Evolutionary conservation across 2,329 filamentous ascomycete species (phyloP), one percentile per base, ranked within the genome.

Genomic region (Trichoderma sp.): DNA sequence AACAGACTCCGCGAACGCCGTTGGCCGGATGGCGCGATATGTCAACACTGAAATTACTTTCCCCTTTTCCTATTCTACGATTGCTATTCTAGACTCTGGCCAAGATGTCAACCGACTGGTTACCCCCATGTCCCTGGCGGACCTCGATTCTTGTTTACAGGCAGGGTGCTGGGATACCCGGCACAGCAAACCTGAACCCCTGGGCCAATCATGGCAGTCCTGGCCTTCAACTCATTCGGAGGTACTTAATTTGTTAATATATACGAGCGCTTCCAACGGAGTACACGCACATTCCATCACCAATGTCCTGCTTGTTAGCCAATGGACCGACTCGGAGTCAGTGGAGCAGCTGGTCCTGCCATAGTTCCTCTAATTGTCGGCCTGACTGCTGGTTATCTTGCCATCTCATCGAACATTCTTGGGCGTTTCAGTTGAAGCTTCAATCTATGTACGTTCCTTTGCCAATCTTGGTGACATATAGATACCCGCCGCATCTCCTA

Each of bases 291-390:
- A 62, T 53, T 53, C 67, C 26, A 57, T 43, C 66, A 50, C 55
- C 39, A 39, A 28, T 32, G 67, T 36, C 57, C 58, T 28, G 26
- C 36, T 28, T 13, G 17, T 28, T 43, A 30, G 6, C 67, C 67
- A 61, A 62, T 69, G 67, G 57, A 28, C 57, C 67, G 57, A 53
- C 17, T 68, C 43, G n/a, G 17, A 5, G 13, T 15, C 28, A 11
- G 67, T 69, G 67, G 67, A 69, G 67, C 67, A 57, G 9, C 55
- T 62, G 55, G 39, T 69, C 67, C 67, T 69, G 57, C 57, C 57
- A 61, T 69, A 23, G 66, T 53, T 53, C 55, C 12, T 68, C 28
- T 61, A 53, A 68, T 61, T 67, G 50, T 30, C 50, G 50, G 30
- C 17, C 47, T 13, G 39, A 58, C 23, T 13, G 12, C 0, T 26